Evolutionary conservation across 1,284 basidiomycete species (phyloP).

Genomic region (Pseudozyma hubeiensis): DNA sequence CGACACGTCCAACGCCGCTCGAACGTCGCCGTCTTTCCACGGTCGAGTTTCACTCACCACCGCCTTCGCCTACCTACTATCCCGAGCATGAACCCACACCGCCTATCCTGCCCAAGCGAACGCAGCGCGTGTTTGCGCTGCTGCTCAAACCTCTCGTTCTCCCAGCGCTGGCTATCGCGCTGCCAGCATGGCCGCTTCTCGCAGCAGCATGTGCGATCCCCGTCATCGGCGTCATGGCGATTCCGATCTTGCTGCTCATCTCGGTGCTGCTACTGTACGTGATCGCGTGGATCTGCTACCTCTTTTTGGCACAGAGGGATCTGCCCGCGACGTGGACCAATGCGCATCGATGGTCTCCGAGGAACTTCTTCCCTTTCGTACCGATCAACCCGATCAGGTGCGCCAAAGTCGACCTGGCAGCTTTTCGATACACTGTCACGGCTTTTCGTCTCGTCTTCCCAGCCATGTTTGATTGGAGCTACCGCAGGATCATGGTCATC

Average conservation of each 20-base stretch:
- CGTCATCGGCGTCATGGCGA: conserved; percentile 60
- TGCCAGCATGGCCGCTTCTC: conserved; percentile 61
- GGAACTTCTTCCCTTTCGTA: conserved; percentile 55
- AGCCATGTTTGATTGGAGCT: conserved; percentile 63
- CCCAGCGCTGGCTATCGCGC: conserved; percentile 50
- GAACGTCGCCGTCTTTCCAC: conserved; percentile 21
- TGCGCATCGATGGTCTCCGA: conserved; percentile 19
- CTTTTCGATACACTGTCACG: conserved; percentile 56
- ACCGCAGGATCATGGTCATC: conserved; percentile 63
- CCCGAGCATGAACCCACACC: conserved; percentile 29
- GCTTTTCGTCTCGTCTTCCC: conserved; percentile 53
- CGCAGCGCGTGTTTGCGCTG: conserved; percentile 41
- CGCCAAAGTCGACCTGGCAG: conserved; percentile 61
- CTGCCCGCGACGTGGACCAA: conserved; percentile 50
- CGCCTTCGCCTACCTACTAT: conserved; percentile 47
- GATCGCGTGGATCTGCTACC: conserved; percentile 67
- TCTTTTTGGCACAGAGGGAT: conserved; percentile 64
- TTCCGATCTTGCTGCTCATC: conserved; percentile 64
- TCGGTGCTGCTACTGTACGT: conserved; percentile 63
- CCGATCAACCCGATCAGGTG: conserved; percentile 64
- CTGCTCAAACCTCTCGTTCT: conserved; percentile 51
- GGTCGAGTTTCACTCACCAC: conserved; percentile 18
- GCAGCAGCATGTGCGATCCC: conserved; percentile 57
- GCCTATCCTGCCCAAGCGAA: conserved; percentile 30
- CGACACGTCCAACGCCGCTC: conserved; percentile 7